Evolutionary conservation across 2,329 filamentous ascomycete genomes (phyloP), one percentile per base, ranked within the genome.

Genomic region (Monosporascus sp.): DNA sequence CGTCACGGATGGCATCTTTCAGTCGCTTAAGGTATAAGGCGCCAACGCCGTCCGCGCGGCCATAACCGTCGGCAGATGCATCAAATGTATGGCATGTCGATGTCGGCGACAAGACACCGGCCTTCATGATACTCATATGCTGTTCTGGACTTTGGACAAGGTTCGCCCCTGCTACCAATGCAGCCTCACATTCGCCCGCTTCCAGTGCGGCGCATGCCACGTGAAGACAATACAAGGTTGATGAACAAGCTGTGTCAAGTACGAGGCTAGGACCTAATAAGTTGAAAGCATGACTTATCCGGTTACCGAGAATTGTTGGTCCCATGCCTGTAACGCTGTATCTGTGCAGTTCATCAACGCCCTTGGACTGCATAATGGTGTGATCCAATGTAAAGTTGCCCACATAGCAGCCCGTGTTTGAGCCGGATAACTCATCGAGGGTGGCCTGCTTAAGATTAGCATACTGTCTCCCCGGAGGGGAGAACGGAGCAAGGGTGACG

Each of bases 171-270:
- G 56, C 68, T 1, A 69, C 65, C 8, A 72, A 53, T 16, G 68
- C 68, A 2, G 55, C 52, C 7, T 60, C 56, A 3, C 61, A 66
- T 26, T 70, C 68, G 1, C 59, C 52, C 2, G 46, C 36, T 8
- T 52, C 48, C 8, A 66, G 38, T 7, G 58, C 59, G n/a, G 56
- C 52, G 37, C 57, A 60, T 5, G 64, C 64, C 6, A 57, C 58
- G 34, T 65, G 58, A 7, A 71, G 52, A 5, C 66, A 63, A 17
- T 67, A 63, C 11, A 69, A 49, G 1, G 62, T 62, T 0, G 67
- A 67, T 0, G 69, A 71, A 53, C 69, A 71, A 2, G 67, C 69
- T 7, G 69, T 71, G 45, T 70, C 40, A 16, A 34, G 31, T 2
- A 34, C 31, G 31, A 34, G 31, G 5, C 31, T 34, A 34, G 31